These are phyloP conservation scores for Zychaea mexicana DNA, from an alignment of 371 early-diverging fungal genomes.

Conservation along the genomic window DNA sequence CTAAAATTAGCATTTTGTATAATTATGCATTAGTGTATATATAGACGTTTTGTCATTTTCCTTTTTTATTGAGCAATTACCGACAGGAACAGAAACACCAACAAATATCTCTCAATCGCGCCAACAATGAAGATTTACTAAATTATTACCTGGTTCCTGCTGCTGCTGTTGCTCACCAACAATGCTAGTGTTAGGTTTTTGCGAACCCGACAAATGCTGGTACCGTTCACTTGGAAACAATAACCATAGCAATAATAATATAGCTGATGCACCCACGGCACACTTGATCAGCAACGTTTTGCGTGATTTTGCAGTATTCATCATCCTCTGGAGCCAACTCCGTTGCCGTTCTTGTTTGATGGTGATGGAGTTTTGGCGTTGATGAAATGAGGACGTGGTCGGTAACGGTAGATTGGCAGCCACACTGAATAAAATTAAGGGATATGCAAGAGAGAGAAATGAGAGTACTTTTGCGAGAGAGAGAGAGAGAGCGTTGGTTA, in stretches of 20 bases:
- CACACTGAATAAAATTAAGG: background rate
- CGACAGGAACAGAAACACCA: no score
- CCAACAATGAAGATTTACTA: background rate
- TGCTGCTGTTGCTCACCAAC: background rate
- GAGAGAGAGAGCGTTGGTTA: background rate
- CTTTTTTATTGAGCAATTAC: no score
- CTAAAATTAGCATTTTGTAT: slow-evolving; percentile 8
- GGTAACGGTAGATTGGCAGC: slow-evolving; percentile 4
- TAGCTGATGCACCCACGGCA: slow-evolving; percentile 1
- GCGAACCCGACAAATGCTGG: background rate
- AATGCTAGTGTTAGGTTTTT: background rate
- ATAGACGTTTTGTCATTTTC: no score
- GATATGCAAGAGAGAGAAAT: background rate
- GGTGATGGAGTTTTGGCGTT: slow-evolving; percentile 45
- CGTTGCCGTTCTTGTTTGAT: slow-evolving; percentile 38
- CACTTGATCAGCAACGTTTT: slow-evolving; percentile 18
- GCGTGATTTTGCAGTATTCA: slow-evolving; percentile 24
- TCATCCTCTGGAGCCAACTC: slow-evolving; percentile 33
- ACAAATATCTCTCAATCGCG: no score
- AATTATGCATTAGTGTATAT: background rate
- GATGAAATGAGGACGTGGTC: slow-evolving; percentile 26
- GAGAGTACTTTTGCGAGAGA: background rate
- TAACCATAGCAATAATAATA: slow-evolving; percentile 23
- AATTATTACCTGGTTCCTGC: background rate
- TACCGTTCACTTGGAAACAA: slow-evolving; percentile 17